Percentiles rank a stretch among this genome's conserved stretches.
phyloP scores from a whole-genome alignment of 768 basidiomycete genomes.

The Termitomyces sp. region DNA sequence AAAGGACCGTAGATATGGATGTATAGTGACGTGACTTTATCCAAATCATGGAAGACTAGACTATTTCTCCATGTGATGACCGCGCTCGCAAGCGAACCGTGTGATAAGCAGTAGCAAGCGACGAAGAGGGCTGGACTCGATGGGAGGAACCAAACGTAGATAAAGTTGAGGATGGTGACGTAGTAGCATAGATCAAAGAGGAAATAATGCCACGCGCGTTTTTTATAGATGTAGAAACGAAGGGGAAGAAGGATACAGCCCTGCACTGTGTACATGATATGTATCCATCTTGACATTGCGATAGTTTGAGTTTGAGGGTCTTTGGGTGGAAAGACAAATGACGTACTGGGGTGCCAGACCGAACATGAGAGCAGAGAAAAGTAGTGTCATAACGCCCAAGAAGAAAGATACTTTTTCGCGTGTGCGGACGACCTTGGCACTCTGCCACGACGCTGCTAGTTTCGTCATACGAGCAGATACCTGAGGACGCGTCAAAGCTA shows the following conservation, averaged over 20 bases:
- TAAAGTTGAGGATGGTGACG: slow-evolving; percentile 84
- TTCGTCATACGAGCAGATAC: slow-evolving; percentile 75
- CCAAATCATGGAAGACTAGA: slow-evolving; percentile 94
- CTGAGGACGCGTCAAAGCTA: slow-evolving; percentile 34
- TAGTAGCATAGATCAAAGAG: slow-evolving; percentile 93
- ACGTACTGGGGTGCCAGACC: slow-evolving; percentile 85
- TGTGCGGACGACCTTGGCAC: slow-evolving; percentile 81
- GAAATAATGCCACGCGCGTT: slow-evolving; percentile 93
- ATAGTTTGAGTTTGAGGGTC: slow-evolving; percentile 8
- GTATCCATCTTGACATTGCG: slow-evolving; percentile 67
- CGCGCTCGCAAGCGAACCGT: slow-evolving; percentile 88
- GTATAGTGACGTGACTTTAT: slow-evolving; percentile 95
- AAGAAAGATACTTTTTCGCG: slow-evolving; percentile 90
- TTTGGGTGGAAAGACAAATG: slow-evolving; percentile 8
- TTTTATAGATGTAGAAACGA: slow-evolving; percentile 86
- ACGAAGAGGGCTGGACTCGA: slow-evolving; percentile 75
- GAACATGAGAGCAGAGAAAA: slow-evolving; percentile 82
- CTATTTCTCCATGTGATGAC: slow-evolving; percentile 99
- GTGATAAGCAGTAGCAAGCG: slow-evolving; percentile 89
- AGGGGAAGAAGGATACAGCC: slow-evolving; percentile 76
- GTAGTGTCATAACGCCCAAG: slow-evolving; percentile 86
- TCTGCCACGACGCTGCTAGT: slow-evolving; percentile 87
- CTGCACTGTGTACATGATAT: slow-evolving; percentile 81
- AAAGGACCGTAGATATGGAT: slow-evolving; percentile 93
- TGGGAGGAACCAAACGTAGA: slow-evolving; percentile 92